These are phyloP conservation scores for Discostella stelligera DNA, from an alignment of 352 stramenopile genomes.

Conservation along the genomic window DNA sequence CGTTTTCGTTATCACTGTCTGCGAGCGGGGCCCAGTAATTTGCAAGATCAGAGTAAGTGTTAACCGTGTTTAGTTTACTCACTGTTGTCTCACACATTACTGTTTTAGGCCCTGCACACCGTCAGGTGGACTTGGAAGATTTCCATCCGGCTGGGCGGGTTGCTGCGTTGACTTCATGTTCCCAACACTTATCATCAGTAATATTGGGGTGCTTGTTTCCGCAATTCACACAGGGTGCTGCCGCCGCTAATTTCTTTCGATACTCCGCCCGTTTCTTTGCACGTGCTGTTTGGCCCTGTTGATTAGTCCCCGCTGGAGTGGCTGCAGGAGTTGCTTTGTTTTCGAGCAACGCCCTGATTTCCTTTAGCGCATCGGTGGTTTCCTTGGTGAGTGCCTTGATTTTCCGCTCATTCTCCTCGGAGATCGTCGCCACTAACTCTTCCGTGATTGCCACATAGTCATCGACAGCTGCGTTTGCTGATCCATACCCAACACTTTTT, in stretches of 20 bases:
- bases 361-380: neutral
- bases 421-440: neutral
- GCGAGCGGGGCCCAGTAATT: constrained; percentile 3
- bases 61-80: neutral
- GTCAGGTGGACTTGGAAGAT: neutral
- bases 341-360: neutral
- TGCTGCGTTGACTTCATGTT: neutral
- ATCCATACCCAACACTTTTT: constrained; percentile 3
- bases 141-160: neutral
- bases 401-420: neutral
- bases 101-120: neutral
- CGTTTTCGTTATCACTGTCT: neutral
- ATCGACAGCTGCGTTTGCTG: constrained; percentile 1
- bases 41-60: neutral
- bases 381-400: constrained; percentile 2
- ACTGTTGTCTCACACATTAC: neutral
- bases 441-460: neutral
- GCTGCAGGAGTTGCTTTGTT: no score
- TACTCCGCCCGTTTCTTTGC: no score
- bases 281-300: no score
- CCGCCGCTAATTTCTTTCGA: neutral
- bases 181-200: neutral
- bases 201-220: neutral
- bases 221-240: neutral
- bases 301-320: no score